Evolutionary conservation across 1,284 basidiomycete genomes (phyloP).

Genomic region (Fistulina hepatica): DNA sequence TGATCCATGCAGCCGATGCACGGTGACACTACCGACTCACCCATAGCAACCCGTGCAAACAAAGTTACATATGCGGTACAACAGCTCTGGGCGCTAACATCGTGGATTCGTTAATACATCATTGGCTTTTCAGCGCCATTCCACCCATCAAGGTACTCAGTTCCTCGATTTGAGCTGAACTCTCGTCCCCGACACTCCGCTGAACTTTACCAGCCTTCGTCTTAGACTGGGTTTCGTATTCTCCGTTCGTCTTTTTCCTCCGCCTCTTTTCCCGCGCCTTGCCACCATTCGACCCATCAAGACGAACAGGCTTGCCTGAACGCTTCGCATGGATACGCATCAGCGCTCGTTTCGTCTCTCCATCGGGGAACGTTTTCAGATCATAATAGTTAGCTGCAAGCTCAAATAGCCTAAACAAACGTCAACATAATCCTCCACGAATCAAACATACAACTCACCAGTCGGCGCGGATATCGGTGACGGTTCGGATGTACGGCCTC

Average conservation of each 20-base stretch:
- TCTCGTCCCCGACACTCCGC: no score
- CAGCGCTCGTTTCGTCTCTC: conserved; percentile 66
- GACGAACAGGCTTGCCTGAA: conserved; percentile 20
- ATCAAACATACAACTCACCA: conserved; percentile 45
- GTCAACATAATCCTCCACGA: conserved; percentile 8
- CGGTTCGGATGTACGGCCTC: conserved; percentile 81
- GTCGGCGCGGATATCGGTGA: conserved; percentile 81
- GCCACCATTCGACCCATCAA: conserved; percentile 15
- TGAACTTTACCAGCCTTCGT: no score
- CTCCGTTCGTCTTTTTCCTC: conserved; percentile 15
- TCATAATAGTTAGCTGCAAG: conserved; percentile 77
- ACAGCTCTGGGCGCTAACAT: no score
- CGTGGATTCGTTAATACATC: no score
- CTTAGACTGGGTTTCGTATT: no score
- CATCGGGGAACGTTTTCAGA: conserved; percentile 49
- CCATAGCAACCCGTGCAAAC: no score
- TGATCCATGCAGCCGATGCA: no score
- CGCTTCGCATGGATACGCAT: conserved; percentile 35
- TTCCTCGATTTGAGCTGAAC: no score
- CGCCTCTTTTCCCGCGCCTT: conserved; percentile 21
- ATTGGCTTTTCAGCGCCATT: no score
- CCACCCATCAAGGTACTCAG: no score
- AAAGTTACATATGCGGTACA: no score
- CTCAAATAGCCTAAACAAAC: conserved; percentile 63
- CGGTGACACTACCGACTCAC: no score